Percentiles rank a stretch among this genome's conserved stretches.
Evolutionary conservation across 495 filamentous ascomycete genomes (phyloP).

Genomic region (Trypethelium eluteriae): DNA sequence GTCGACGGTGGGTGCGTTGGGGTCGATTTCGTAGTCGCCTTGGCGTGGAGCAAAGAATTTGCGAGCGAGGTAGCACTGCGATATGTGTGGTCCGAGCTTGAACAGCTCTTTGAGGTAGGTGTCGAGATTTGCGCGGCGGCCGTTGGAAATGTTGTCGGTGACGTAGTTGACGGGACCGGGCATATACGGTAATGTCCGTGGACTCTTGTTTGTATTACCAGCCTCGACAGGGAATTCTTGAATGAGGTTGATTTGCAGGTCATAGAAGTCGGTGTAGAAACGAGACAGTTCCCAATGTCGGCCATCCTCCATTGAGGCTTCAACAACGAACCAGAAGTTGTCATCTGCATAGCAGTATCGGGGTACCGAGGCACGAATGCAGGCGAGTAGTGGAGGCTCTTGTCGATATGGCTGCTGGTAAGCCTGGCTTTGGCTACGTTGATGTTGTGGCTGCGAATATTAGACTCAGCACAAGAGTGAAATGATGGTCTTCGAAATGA

Average conservation of each 20-base stretch:
- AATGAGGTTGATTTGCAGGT: constrained; percentile 92
- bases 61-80: constrained; percentile 71
- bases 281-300: constrained; percentile 85
- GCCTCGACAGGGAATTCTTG: constrained; percentile 92
- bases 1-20: constrained; percentile 27
- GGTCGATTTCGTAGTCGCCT: constrained; percentile 86
- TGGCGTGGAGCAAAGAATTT: constrained; percentile 83
- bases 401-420: constrained; percentile 31
- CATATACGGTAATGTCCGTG: constrained; percentile 92
- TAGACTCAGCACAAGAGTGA: neutral
- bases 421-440: constrained; percentile 40
- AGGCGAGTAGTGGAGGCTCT: constrained; percentile 37
- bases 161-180: constrained; percentile 96
- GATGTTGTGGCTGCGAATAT: constrained; percentile 15
- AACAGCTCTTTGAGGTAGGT: constrained; percentile 90
- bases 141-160: constrained; percentile 92
- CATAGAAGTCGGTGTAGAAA: constrained; percentile 97
- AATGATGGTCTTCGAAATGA: constrained; percentile 21
- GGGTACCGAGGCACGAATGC: constrained; percentile 75
- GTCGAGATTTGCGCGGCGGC: constrained; percentile 81
- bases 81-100: constrained; percentile 72
- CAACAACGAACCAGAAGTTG: constrained; percentile 98
- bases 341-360: constrained; percentile 94
- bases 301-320: constrained; percentile 84
- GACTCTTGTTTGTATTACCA: constrained; percentile 66